Conservation (phyloP, 257 asterid species). For the Solanum dulcamara region DNA sequence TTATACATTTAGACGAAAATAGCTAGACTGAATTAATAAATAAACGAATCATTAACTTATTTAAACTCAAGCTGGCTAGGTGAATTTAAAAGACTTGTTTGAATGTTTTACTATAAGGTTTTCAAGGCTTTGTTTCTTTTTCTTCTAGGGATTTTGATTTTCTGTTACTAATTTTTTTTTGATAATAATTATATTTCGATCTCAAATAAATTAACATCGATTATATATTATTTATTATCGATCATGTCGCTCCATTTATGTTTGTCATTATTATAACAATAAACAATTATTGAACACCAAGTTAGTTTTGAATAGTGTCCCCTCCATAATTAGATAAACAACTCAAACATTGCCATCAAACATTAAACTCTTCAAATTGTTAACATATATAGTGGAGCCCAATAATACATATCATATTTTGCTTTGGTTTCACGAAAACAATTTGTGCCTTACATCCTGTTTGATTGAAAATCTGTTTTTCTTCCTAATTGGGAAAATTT, state of each 20-base stretch:
- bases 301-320: not conserved
- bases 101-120: not conserved
- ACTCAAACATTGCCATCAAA: not conserved
- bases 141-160: not conserved
- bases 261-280: not conserved
- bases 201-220: not conserved
- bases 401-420: not conserved
- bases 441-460: not conserved
- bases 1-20: accelerated
- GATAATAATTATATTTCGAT: accelerated
- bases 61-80: accelerated
- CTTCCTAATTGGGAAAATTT: not conserved
- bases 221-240: not conserved
- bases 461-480: not conserved
- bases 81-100: not conserved
- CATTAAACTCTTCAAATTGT: not conserved
- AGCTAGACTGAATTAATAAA: not conserved
- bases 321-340: not conserved
- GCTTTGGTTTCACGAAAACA: not conserved
- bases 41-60: not conserved
- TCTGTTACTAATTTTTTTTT: not conserved
- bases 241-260: not conserved
- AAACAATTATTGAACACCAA: not conserved
- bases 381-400: not conserved
- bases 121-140: not conserved